These are phyloP conservation scores for Mycena alexandri DNA, from an alignment of 768 basidiomycete genomes.

Conservation along the genomic window DNA sequence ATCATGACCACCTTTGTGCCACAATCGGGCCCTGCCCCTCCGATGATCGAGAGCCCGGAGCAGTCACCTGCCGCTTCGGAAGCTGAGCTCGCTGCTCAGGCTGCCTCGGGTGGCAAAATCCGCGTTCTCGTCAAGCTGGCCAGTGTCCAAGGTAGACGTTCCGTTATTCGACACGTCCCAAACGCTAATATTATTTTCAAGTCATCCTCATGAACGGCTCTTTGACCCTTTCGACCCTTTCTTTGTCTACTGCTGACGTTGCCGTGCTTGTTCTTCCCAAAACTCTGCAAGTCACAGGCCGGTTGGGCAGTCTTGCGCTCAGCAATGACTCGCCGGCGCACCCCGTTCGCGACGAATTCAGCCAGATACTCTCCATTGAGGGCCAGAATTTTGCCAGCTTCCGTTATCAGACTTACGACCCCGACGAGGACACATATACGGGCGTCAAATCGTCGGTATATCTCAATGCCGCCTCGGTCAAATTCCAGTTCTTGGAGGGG, in stretches of 20 bases:
- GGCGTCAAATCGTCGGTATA: conserved; percentile 88
- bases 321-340: conserved; percentile 74
- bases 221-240: conserved; percentile 84
- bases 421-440: conserved; percentile 72
- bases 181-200: conserved; percentile 44
- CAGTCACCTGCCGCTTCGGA: conserved; percentile 27
- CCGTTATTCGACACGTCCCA: conserved; percentile 18
- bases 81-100: conserved; percentile 25
- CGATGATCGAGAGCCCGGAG: conserved; percentile 14
- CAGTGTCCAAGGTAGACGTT: conserved; percentile 77
- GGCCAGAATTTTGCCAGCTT: conserved; percentile 96
- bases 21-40: conserved; percentile 36
- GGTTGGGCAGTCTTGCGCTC: conserved; percentile 86
- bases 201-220: conserved; percentile 84
- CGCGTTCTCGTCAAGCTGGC: conserved; percentile 87
- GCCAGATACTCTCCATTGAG: conserved; percentile 91
- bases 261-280: conserved; percentile 77
- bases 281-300: conserved; percentile 82
- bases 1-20: conserved; percentile 97
- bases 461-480: conserved; percentile 90
- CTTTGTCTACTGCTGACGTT: conserved; percentile 91
- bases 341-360: conserved; percentile 75
- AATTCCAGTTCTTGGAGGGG: conserved; percentile 87
- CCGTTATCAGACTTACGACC: conserved; percentile 91
- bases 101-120: conserved; percentile 67